Percentiles rank a stretch among this genome's conserved stretches.
phyloP scores from a whole-genome alignment of 2,329 filamentous ascomycete genomes.

The Colletotrichum theobromicola region DNA sequence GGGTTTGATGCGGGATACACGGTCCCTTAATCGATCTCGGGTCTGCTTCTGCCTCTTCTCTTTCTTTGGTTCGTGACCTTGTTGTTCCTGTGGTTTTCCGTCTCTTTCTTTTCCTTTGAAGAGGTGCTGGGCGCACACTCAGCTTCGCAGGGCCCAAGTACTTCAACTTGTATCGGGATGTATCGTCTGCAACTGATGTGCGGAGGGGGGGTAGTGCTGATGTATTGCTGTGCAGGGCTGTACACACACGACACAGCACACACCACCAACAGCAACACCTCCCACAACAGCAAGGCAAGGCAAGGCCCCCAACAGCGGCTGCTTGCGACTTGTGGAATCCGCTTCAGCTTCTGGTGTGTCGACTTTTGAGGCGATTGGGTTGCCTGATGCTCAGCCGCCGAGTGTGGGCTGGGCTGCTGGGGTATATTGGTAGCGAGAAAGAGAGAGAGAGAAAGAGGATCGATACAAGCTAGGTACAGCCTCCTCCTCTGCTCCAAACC shows the following conservation, averaged over 20 bases:
- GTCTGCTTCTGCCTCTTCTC: not conserved
- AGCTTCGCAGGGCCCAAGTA: not conserved
- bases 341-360: constrained; percentile 6
- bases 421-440: not conserved
- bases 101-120: not conserved
- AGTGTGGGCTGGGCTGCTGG: not conserved
- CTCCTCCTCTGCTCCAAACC: not conserved
- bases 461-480: constrained; percentile 1
- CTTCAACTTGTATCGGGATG: not conserved
- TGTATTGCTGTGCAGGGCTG: not conserved
- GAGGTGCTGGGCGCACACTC: not conserved
- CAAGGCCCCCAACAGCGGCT: not conserved
- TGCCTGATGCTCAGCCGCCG: constrained; percentile 12
- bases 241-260: not conserved
- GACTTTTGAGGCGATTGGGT: constrained; percentile 8
- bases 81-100: not conserved
- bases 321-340: constrained; percentile 3
- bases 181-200: not conserved
- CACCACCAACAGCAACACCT: not conserved
- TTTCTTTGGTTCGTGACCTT: not conserved
- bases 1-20: not conserved
- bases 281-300: not conserved
- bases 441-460: not conserved
- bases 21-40: not conserved
- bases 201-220: not conserved